phyloP scores from a whole-genome alignment of 805 yeast species.

The Candida fluviatilis region DNA sequence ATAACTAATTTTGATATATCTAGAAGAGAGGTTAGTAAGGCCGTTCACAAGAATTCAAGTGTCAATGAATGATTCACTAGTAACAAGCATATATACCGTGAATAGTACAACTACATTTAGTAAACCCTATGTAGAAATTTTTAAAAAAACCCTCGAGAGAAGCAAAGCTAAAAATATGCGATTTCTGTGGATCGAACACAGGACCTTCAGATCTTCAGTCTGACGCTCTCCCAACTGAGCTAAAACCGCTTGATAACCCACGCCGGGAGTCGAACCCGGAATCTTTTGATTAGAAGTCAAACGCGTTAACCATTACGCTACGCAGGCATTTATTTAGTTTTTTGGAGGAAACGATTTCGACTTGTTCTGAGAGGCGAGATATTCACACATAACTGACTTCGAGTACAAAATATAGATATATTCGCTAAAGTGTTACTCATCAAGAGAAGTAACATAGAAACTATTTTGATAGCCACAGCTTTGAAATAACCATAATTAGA shows the following conservation, averaged over 20 bases:
- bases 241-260: constrained; percentile 2
- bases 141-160: background rate
- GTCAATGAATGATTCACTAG: background rate
- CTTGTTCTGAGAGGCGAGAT: no score
- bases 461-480: no score
- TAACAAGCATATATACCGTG: background rate
- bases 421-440: no score
- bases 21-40: constrained; percentile 6
- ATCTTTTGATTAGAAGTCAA: constrained; percentile 65
- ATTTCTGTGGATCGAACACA: constrained; percentile 83
- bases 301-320: constrained; percentile 68
- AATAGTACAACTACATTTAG: no score
- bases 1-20: constrained; percentile 7
- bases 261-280: constrained; percentile 61
- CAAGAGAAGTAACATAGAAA: no score
- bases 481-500: no score
- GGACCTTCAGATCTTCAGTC: constrained; percentile 65
- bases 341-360: no score
- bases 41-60: constrained; percentile 1
- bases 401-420: no score
- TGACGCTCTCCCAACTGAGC: constrained; percentile 5
- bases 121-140: background rate
- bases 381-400: no score
- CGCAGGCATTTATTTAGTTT: no score
- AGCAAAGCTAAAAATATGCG: constrained; percentile 35